A percentile compares a stretch with the other conserved stretches of the same genome.
Evolutionary conservation across 2,329 filamentous ascomycete genomes (phyloP).

Genomic region (Gremmenia infestans): DNA sequence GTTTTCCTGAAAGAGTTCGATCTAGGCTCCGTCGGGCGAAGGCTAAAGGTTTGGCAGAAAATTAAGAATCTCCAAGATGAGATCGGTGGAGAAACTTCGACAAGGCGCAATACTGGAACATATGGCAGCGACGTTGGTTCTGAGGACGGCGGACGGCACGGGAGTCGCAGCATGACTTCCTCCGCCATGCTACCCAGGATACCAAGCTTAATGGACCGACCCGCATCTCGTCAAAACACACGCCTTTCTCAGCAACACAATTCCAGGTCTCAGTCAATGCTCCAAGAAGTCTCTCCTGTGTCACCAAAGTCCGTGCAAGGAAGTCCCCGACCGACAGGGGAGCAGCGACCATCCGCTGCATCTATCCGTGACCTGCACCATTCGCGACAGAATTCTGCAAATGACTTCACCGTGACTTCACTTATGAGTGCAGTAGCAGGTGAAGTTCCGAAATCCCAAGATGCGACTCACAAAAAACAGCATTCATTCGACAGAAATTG

Average conservation of each 20-base stretch:
- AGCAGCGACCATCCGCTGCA: slow-evolving; percentile 68
- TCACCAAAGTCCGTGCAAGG: slow-evolving; percentile 36
- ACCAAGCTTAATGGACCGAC: slow-evolving; percentile 26
- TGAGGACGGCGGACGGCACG: slow-evolving; percentile 44
- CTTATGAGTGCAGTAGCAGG: slow-evolving; percentile 38
- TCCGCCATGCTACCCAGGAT: slow-evolving; percentile 26
- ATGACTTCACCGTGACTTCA: slow-evolving; percentile 35
- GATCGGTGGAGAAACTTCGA: slow-evolving; percentile 52
- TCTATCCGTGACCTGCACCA: slow-evolving; percentile 79
- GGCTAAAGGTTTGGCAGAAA: slow-evolving; percentile 94
- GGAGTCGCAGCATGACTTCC: slow-evolving; percentile 36
- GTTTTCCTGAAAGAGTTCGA: slow-evolving; percentile 95
- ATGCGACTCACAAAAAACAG: slow-evolving; percentile 53
- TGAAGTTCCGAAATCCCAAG: slow-evolving; percentile 13
- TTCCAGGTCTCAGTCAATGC: slow-evolving; percentile 31
- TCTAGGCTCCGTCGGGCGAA: slow-evolving; percentile 80
- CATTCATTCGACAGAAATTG: slow-evolving; percentile 67
- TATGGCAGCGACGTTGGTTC: slow-evolving; percentile 56
- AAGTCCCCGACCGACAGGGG: slow-evolving; percentile 33
- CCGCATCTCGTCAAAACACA: slow-evolving; percentile 23
- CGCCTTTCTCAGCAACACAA: slow-evolving; percentile 28
- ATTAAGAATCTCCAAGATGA: slow-evolving; percentile 90
- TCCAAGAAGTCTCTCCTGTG: slow-evolving; percentile 38
- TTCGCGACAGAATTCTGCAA: slow-evolving; percentile 70
- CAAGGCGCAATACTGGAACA: slow-evolving; percentile 49